phyloP scores from a whole-genome alignment of 2,329 filamentous ascomycete genomes.

The Fusarium torreyae region DNA sequence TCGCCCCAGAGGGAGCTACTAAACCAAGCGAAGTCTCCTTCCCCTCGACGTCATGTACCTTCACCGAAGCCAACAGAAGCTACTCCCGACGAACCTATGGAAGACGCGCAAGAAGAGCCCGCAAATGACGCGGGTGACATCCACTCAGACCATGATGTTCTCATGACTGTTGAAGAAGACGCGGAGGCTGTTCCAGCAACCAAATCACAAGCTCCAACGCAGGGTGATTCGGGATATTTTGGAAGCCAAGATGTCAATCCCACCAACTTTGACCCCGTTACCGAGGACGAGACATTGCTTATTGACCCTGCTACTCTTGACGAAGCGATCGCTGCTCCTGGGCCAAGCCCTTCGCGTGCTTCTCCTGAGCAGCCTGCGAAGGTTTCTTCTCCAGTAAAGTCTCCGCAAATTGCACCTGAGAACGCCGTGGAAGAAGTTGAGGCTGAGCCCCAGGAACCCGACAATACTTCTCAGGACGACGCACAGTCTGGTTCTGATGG shows the following conservation, averaged over 20 bases:
- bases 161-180: slow-evolving; percentile 18
- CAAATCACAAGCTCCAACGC: slow-evolving; percentile 44
- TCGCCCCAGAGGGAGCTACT: slow-evolving; percentile 65
- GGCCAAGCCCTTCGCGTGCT: slow-evolving; percentile 45
- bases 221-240: slow-evolving; percentile 78
- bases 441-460: slow-evolving; percentile 25
- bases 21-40: slow-evolving; percentile 54
- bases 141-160: slow-evolving; percentile 29
- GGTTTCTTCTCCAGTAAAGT: slow-evolving; percentile 56
- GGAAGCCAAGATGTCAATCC: slow-evolving; percentile 69
- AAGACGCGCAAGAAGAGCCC: slow-evolving; percentile 17
- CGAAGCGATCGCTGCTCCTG: slow-evolving; percentile 36
- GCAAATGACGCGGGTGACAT: slow-evolving; percentile 14
- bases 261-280: slow-evolving; percentile 44
- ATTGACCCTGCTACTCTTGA: slow-evolving; percentile 40
- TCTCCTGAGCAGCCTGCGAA: slow-evolving; percentile 10
- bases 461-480: slow-evolving; percentile 57
- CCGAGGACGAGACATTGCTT: slow-evolving; percentile 39
- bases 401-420: slow-evolving; percentile 1
- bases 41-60: slow-evolving; percentile 53
- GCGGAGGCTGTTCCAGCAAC: background rate
- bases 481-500: slow-evolving; percentile 75
- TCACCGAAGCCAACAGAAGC: slow-evolving; percentile 51
- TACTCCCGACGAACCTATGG: slow-evolving; percentile 14
- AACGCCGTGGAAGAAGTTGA: slow-evolving; percentile 29